Evolutionary conservation across 2,329 filamentous ascomycete species (phyloP).

Genomic region (Cordyceps fumosorosea): DNA sequence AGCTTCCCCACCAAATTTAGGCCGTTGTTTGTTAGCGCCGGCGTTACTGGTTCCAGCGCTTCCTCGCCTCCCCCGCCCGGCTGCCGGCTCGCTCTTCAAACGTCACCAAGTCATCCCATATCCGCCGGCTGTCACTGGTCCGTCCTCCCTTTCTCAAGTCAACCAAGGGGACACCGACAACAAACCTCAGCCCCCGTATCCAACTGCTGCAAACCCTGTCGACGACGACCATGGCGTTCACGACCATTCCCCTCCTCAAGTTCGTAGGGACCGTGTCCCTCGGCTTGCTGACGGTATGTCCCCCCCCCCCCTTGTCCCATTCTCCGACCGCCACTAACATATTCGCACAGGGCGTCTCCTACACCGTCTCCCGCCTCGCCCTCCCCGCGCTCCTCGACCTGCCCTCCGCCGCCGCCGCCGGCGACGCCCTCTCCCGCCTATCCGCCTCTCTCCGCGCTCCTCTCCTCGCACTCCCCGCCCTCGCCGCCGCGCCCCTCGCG

Average conservation of each 20-base stretch:
- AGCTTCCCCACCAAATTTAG: neutral
- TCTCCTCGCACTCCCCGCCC: conserved; percentile 57
- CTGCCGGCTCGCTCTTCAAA: neutral
- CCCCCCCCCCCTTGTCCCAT: neutral
- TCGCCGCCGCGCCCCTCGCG: conserved; percentile 66
- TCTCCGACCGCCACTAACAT: neutral
- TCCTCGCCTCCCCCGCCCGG: neutral
- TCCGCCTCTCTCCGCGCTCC: conserved; percentile 57
- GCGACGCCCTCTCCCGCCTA: conserved; percentile 64
- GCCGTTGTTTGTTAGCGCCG: neutral
- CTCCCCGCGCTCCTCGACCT: conserved; percentile 76
- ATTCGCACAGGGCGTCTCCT: conserved; percentile 69
- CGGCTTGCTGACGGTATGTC: conserved; percentile 76
- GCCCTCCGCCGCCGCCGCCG: conserved; percentile 65
- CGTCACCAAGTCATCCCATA: conserved; percentile 6
- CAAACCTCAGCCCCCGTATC: too few relatives aligned
- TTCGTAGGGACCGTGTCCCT: conserved; percentile 89
- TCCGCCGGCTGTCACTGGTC: conserved; percentile 1
- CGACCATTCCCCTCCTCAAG: conserved; percentile 72
- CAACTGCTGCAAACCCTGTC: neutral
- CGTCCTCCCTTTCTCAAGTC: neutral
- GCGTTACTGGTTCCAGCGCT: neutral
- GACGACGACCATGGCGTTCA: conserved; percentile 50
- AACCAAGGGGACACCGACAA: neutral
- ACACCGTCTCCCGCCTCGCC: conserved; percentile 70